Evolutionary conservation across 169 alveolate genomes (phyloP), one percentile per base, ranked within the genome.

Genomic region (Babesia gibsoni): DNA sequence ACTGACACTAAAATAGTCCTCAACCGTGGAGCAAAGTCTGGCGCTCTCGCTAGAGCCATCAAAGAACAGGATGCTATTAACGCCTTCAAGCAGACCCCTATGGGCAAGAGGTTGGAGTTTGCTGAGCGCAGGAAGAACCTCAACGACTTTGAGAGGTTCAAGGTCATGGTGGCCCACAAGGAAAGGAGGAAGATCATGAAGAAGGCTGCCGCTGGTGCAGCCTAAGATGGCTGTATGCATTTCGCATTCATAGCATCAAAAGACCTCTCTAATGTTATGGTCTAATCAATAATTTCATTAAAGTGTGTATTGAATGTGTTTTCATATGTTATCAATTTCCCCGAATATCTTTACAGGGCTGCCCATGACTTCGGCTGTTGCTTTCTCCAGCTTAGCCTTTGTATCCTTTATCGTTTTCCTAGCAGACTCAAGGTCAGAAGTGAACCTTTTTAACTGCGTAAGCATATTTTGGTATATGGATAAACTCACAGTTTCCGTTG

Each of bases 121-220:
- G 77, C 73, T 25, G 88, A 90, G 66, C 81, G 72, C 58, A 70
- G 91, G 63, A 86, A 81, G 43, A 58, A 75, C 67, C 90, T 92
- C 72, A 92, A 91, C 10, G 97, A 93, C 89, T 93, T 89, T 56
- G 94, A 93, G 36, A 84, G 97, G 67, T 92, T 91, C 81, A 89
- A 92, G 80, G 78, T 91, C 30, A 75, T 84, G 80, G 86, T 84
- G 37, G 92, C 92, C 43, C 45, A 73, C 66, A 73, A 74, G 82
- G 84, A 85, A 64, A 46, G 92, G 66, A 65, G 81, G 48, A 68
- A 53, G 74, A 42, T 83, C 30, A 67, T 85, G 77, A 84, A 80
- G 52, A 45, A 61, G 58, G 58, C 59, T 27, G 58, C 56, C 27
- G 69, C 69, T 10, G 69, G 42, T 22, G 12, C 36, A 36, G 69